Percentiles rank a stretch among this genome's conserved stretches.
Conservation (phyloP, 2,329 filamentous ascomycete genomes). For the Decorospora gaudefroyi region DNA sequence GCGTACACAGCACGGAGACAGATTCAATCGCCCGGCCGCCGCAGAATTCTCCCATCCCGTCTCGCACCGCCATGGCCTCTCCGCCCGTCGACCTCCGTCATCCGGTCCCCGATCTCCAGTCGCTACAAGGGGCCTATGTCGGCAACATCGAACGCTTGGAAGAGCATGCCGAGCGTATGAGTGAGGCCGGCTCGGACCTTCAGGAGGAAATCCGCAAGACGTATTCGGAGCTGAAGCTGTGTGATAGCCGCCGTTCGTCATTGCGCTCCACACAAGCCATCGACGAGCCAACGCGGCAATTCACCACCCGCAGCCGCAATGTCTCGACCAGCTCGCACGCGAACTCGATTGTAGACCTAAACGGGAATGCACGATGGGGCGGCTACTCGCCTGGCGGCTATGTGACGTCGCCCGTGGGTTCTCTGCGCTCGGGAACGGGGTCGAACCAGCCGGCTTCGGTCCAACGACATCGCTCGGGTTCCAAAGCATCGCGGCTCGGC, state of each 20-base stretch:
- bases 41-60: conserved; percentile 33
- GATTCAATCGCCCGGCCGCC: conserved; percentile 10
- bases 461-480: conserved; percentile 47
- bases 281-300: conserved; percentile 34
- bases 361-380: conserved; percentile 67
- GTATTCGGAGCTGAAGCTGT: conserved; percentile 71
- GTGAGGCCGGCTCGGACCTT: conserved; percentile 71
- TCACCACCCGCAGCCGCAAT: conserved; percentile 46
- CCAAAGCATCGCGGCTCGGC: conserved; percentile 49
- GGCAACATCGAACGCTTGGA: conserved; percentile 75
- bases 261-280: conserved; percentile 55
- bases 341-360: conserved; percentile 71
- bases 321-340: conserved; percentile 51
- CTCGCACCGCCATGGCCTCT: conserved; percentile 25
- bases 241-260: conserved; percentile 69
- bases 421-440: conserved; percentile 58
- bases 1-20: conserved; percentile 6
- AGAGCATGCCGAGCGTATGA: conserved; percentile 74
- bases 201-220: conserved; percentile 76
- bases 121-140: conserved; percentile 64
- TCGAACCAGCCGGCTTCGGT: conserved; percentile 41
- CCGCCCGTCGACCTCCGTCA: conserved; percentile 49
- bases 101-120: conserved; percentile 65
- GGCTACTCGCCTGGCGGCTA: conserved; percentile 72
- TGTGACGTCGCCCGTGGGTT: conserved; percentile 68